Percentiles rank a stretch among this genome's conserved stretches.
Conservation (phyloP, 176 grass and related monocot species). For the Cenchrus americanus region DNA sequence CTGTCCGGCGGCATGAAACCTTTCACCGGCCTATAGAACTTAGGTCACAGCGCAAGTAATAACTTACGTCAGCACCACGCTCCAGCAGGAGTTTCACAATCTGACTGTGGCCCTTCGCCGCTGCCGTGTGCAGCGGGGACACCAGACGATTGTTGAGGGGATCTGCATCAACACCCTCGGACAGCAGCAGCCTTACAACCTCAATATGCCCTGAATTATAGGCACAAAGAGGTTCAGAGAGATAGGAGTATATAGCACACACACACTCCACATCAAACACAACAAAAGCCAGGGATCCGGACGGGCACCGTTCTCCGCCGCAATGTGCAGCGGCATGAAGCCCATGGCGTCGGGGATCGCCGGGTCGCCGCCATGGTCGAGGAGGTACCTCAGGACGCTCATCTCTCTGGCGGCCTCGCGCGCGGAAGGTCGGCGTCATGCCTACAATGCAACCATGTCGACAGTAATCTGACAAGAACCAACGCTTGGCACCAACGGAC, state of each 20-base stretch:
- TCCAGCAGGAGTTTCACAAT: conserved; percentile 45
- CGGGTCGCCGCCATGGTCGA: conserved; percentile 47
- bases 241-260: neutral
- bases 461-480: neutral
- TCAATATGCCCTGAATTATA: conserved; percentile 31
- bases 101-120: neutral
- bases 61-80: conserved; percentile 53
- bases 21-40: too few relatives aligned
- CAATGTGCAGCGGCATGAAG: conserved; percentile 39
- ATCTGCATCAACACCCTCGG: conserved; percentile 44
- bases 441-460: neutral
- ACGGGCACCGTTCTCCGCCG: conserved; percentile 22
- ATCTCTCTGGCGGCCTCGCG: neutral
- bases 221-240: neutral
- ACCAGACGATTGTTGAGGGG: neutral
- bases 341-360: conserved; percentile 5
- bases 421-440: conserved; percentile 15
- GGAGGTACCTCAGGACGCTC: conserved; percentile 33
- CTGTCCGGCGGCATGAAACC: too few relatives aligned
- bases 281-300: neutral
- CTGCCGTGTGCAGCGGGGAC: conserved; percentile 36
- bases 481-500: neutral
- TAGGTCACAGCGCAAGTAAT: neutral
- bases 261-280: neutral
- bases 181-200: conserved; percentile 31